A percentile compares a stretch with the other conserved stretches of the same genome.
Evolutionary conservation across 495 filamentous ascomycete species (phyloP).

Genomic region (Lepraria neglecta): DNA sequence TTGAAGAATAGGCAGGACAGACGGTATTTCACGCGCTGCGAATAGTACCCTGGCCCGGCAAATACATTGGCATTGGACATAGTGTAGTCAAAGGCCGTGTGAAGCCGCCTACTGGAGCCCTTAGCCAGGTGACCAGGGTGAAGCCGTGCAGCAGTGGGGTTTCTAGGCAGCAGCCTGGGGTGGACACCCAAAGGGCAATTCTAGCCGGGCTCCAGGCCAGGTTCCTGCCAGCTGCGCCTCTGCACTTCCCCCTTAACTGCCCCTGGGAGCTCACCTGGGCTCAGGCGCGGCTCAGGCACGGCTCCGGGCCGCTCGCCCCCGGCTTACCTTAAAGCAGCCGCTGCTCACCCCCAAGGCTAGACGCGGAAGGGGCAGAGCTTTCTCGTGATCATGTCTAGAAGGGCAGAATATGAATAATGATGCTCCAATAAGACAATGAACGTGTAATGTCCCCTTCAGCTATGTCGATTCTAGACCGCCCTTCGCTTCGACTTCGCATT

Average conservation of each 20-base stretch:
- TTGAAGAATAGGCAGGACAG: background rate
- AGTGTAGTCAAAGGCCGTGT: background rate
- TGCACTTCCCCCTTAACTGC: slow-evolving; percentile 1
- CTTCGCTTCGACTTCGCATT: no score
- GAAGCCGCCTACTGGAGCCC: background rate
- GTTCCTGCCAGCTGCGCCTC: slow-evolving; percentile 4
- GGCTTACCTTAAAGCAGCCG: slow-evolving; percentile 1
- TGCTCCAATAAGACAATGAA: no score
- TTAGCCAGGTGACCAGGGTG: no score
- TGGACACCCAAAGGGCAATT: background rate
- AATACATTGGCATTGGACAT: background rate
- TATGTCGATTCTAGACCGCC: no score
- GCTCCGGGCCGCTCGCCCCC: slow-evolving; percentile 5
- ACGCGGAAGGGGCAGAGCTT: background rate
- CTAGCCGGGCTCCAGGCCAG: background rate
- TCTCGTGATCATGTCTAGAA: no score
- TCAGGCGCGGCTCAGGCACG: slow-evolving; percentile 12
- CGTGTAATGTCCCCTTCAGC: no score
- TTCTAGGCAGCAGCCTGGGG: background rate
- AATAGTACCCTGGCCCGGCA: background rate
- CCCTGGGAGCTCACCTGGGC: slow-evolving; percentile 8
- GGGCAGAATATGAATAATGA: no score
- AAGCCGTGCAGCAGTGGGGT: no score
- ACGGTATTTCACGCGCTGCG: no score
- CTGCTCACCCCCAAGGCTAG: background rate